These are phyloP conservation scores for Cadophora sp. DNA, from an alignment of 2,329 filamentous ascomycete species.

Conservation along the genomic window DNA sequence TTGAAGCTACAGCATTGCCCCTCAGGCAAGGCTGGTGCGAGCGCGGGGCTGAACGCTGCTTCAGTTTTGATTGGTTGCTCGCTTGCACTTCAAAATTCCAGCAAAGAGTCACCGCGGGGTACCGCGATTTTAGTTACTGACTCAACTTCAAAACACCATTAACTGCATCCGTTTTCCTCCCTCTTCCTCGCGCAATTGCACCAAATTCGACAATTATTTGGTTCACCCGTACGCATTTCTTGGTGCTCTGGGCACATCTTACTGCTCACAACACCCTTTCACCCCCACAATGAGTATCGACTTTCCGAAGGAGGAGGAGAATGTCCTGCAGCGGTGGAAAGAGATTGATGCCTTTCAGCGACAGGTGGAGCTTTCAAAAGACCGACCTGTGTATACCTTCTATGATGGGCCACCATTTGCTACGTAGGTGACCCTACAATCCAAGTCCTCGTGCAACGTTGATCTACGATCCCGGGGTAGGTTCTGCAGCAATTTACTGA, in stretches of 20 bases:
- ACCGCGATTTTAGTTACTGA: neutral
- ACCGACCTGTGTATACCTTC: constrained; percentile 87
- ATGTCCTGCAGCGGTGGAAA: constrained; percentile 83
- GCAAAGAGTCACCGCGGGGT: constrained; percentile 29
- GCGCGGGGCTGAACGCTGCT: constrained; percentile 17
- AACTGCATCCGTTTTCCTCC: neutral
- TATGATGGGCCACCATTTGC: constrained; percentile 88
- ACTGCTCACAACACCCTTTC: constrained; percentile 3
- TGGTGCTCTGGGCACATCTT: neutral
- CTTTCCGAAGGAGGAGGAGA: constrained; percentile 92
- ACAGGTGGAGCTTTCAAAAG: constrained; percentile 79
- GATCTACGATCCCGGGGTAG: constrained; percentile 3
- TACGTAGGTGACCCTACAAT: constrained; percentile 51
- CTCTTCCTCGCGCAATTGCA: neutral
- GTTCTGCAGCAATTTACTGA: constrained; percentile 17
- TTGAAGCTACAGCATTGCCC: neutral
- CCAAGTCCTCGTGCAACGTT: constrained; percentile 4
- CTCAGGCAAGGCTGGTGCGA: neutral
- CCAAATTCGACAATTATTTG: neutral
- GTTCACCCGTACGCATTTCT: neutral
- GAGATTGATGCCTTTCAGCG: constrained; percentile 91
- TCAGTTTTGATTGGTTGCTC: constrained; percentile 18
- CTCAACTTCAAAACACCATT: constrained; percentile 10
- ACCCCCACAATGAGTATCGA: constrained; percentile 62
- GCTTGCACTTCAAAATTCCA: constrained; percentile 16